Base-by-base conservation (phyloP, 1,139 yeast species). In the Sugiyamaella paludigena region DNA sequence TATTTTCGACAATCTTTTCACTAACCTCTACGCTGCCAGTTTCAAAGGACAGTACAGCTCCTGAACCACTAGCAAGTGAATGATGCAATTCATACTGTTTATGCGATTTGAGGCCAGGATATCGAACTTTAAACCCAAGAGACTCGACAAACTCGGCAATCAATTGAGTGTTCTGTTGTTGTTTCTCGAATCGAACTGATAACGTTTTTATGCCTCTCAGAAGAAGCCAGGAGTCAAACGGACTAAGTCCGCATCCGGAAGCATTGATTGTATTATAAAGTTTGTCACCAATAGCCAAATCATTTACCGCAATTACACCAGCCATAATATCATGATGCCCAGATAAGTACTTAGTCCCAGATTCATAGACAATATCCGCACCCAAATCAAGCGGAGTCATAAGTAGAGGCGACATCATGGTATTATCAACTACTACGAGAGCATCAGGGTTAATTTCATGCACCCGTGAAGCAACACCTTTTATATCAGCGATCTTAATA, bases 281-380 rank as follows among this genome's bases (percentile, higher is more conserved):
- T 49, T 79, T 75, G 53, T 86, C 84, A 7, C 91, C 92, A 50
- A 89, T 71, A 51, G 75, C 73, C 29, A 77, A 68, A 43, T 76
- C 75, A 55, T 85, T 77, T 19, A 86, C 82, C 28, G 95, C 95
- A 52, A 89, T 74, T 15, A 86, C 81, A 48, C 97, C 97, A 13
- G 96, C 96, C 97, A 89, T 89, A 61, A 89, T 81, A 67, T 89
- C 97, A 67, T 89, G 97, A 67, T 89, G 97, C 9, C 97, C 97
- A 62, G 88, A 87, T 57, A 89, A 74, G 64, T 87, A 89, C 69
- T 89, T 89, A 50, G 97, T 89, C 13, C 95, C 97, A 12, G 92
- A 83, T 66, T 89, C 97, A 67, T 89, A 89, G 50, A 87, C 95
- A 54, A 89, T 85, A 65, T 89, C 97, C 30, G 84, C 94, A 12